Conservation (phyloP, 2,329 filamentous ascomycete genomes). For the Clarireedia homoeocarpa region DNA sequence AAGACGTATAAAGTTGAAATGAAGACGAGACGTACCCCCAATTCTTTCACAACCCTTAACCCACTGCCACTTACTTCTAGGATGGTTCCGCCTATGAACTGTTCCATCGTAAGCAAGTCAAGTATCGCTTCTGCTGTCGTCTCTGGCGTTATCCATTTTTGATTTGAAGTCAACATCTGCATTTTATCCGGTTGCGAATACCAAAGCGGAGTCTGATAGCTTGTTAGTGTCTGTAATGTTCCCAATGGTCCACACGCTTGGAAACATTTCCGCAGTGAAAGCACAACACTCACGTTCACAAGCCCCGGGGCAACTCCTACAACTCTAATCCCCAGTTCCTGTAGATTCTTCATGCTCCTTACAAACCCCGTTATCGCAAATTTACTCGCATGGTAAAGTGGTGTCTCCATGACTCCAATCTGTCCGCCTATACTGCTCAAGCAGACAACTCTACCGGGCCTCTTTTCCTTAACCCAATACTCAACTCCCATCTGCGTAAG, state of each 20-base stretch:
- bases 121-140: conserved; percentile 30
- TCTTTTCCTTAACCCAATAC: conserved; percentile 28
- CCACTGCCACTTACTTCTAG: conserved; percentile 32
- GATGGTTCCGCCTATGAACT: conserved; percentile 33
- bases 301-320: conserved; percentile 37
- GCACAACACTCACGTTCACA: conserved; percentile 22
- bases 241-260: background rate
- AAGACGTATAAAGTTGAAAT: background rate
- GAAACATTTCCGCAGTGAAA: no score
- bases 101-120: conserved; percentile 26
- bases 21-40: conserved; percentile 1
- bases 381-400: conserved; percentile 25
- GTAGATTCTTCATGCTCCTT: conserved; percentile 19
- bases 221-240: background rate
- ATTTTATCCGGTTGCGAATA: background rate
- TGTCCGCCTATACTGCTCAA: conserved; percentile 41
- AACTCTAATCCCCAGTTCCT: conserved; percentile 34
- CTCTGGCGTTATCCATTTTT: conserved; percentile 32
- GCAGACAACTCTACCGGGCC: conserved; percentile 28
- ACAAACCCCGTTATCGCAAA: conserved; percentile 6
- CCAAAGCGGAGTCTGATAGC: background rate
- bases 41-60: conserved; percentile 15
- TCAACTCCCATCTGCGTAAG: conserved; percentile 41
- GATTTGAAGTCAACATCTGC: background rate
- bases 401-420: conserved; percentile 29